Evolutionary conservation across 345 rosid species (phyloP), one percentile per base, ranked within the genome.

Genomic region (Moricandia arvensis): DNA sequence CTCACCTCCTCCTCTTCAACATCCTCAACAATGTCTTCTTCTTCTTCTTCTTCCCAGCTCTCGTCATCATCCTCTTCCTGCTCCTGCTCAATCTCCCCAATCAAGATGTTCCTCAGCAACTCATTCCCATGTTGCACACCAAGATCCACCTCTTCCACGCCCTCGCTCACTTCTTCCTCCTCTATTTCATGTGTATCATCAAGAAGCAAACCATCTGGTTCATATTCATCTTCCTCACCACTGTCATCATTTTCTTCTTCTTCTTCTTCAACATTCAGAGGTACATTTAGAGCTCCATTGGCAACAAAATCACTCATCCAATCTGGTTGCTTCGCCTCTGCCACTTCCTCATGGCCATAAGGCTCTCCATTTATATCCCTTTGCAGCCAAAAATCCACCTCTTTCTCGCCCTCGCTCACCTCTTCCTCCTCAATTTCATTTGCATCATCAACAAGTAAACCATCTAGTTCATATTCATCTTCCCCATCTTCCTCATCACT

Each of bases 101-200:
- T 3, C 8, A 34, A 4, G 26, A 61, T 34, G 43, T 60, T 31
- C 65, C 65, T 60, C 66, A 61, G 66, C 66, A 61, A 61, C 27
- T 34, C 66, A 63, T 63, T 63, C 30, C 49, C 24, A 10, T 35
- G 49, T 17, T 1, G 9, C 38, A 30, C 38, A 59, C 37, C 63
- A 59, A 13, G 10, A 34, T 62, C 66, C 47, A 62, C 27, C 66
- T 62, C 66, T 62, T 62, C 47, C 38, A 9, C 66, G 13, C 47
- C 27, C 37, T 59, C 63, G 2, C 63, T 18, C 18, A 13, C 63
- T 4, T 63, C 66, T 63, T 63, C 66, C 47, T 34, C 66, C 24
- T 51, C 57, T 13, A 51, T 16, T 13, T n/a, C 63, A 7, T 3
- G 37, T 13, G 37, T 6, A 6, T 26, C 17, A 12, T 29, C 66